Percentiles rank a stretch among this genome's conserved stretches.
These are phyloP conservation scores for Metschnikowia lachancei DNA, from an alignment of 805 yeast genomes.

Conservation along the genomic window DNA sequence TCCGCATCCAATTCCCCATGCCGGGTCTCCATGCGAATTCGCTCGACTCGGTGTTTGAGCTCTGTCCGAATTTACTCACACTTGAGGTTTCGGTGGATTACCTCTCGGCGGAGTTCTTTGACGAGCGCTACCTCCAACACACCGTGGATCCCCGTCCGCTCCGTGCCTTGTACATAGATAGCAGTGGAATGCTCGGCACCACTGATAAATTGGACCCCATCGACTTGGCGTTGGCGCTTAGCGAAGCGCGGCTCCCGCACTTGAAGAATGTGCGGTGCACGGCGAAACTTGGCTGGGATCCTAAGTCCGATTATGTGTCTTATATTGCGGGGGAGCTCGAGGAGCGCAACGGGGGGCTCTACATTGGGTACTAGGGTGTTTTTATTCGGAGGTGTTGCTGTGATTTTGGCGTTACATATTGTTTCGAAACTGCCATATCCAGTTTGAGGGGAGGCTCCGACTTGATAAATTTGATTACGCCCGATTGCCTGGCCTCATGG, in stretches of 20 bases:
- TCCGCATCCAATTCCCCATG: constrained; percentile 84
- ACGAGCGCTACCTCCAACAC: constrained; percentile 29
- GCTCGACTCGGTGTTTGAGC: constrained; percentile 66
- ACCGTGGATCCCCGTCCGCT: constrained; percentile 45
- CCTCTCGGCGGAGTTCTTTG: constrained; percentile 45
- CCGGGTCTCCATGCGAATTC: constrained; percentile 70
- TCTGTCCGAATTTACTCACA: constrained; percentile 69
- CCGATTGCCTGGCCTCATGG: no score
- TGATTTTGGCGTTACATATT: no score
- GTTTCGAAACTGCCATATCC: no score
- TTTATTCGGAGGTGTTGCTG: no score
- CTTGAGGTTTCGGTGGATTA: constrained; percentile 81
- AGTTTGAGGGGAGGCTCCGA: no score
- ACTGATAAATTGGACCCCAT: constrained; percentile 81
- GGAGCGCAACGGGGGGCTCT: constrained; percentile 75
- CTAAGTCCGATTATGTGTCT: constrained; percentile 38
- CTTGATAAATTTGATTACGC: no score
- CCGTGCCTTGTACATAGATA: constrained; percentile 63
- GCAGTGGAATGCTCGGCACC: constrained; percentile 85
- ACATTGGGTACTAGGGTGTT: constrained; percentile 42
- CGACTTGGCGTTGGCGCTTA: constrained; percentile 80
- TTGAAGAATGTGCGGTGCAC: constrained; percentile 65
- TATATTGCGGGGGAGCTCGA: constrained; percentile 67
- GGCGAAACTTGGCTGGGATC: constrained; percentile 83
- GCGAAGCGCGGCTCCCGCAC: constrained; percentile 71